Evolutionary conservation across 257 asterid genomes (phyloP).

Genomic region (Penstemon newberryi): DNA sequence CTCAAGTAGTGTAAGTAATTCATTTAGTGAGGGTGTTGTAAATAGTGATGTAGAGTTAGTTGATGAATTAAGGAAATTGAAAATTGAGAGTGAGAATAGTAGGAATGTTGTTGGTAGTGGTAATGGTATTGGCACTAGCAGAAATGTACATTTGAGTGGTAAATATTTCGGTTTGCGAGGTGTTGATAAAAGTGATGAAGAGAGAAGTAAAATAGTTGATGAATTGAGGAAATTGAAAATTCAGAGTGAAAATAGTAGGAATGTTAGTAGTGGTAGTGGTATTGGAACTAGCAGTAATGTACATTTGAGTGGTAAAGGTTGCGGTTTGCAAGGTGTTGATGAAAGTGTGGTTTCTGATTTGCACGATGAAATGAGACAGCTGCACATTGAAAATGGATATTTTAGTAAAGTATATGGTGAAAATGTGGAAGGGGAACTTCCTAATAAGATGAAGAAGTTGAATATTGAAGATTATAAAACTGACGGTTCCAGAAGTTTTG

Average conservation of each 20-base stretch:
- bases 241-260: slow-evolving; percentile 34
- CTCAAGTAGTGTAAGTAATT: slow-evolving; percentile 19
- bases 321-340: slow-evolving; percentile 34
- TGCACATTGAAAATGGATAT: slow-evolving; percentile 47
- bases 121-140: too few species aligned
- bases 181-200: slow-evolving; percentile 38
- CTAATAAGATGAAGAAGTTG: slow-evolving; percentile 60
- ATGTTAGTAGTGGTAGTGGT: too few species aligned
- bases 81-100: slow-evolving; percentile 40
- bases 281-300: neutral
- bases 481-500: slow-evolving; percentile 27
- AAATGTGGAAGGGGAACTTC: slow-evolving; percentile 40
- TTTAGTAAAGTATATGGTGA: slow-evolving; percentile 28
- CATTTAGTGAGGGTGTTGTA: slow-evolving; percentile 23
- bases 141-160: slow-evolving; percentile 7
- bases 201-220: slow-evolving; percentile 45
- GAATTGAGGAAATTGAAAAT: slow-evolving; percentile 51
- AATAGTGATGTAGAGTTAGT: slow-evolving; percentile 41
- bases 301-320: slow-evolving; percentile 26
- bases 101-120: neutral
- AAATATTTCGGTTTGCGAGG: slow-evolving; percentile 32
- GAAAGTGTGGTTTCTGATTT: slow-evolving; percentile 47
- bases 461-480: slow-evolving; percentile 42
- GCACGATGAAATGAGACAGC: slow-evolving; percentile 58
- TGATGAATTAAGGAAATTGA: slow-evolving; percentile 55